Percentiles rank a stretch among this genome's conserved stretches.
phyloP scores from a whole-genome alignment of 1,284 basidiomycete genomes.

The Pyrrhoderma noxium region DNA sequence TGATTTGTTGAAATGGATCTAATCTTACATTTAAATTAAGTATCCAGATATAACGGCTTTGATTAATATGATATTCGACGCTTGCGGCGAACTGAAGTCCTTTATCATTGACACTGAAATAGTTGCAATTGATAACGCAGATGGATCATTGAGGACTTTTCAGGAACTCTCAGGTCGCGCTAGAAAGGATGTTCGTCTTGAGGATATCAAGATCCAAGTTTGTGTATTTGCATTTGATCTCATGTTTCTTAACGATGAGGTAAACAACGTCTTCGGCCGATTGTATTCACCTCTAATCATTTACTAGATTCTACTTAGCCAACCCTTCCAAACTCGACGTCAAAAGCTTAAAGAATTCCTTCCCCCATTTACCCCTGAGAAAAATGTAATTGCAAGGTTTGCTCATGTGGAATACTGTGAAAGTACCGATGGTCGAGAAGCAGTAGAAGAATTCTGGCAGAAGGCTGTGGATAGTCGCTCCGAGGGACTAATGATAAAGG shows the following conservation, averaged over 20 bases:
- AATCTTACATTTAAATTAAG: slow-evolving; percentile 33
- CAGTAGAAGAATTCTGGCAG: slow-evolving; percentile 75
- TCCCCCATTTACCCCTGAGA: slow-evolving; percentile 41
- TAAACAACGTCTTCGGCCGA: slow-evolving; percentile 25
- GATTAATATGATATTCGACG: slow-evolving; percentile 41
- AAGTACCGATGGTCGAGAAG: slow-evolving; percentile 55
- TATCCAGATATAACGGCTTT: slow-evolving; percentile 82
- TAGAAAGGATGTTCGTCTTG: slow-evolving; percentile 76
- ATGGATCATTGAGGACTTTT: slow-evolving; percentile 68
- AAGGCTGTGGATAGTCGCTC: slow-evolving; percentile 75
- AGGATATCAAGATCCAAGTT: slow-evolving; percentile 77
- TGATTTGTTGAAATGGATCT: slow-evolving; percentile 13
- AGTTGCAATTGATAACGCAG: slow-evolving; percentile 66
- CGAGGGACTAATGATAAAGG: slow-evolving; percentile 94
- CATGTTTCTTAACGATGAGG: slow-evolving; percentile 81
- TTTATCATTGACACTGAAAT: slow-evolving; percentile 85
- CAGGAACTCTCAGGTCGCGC: slow-evolving; percentile 84
- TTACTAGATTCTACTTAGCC: slow-evolving; percentile 58
- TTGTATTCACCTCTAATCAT: slow-evolving; percentile 6
- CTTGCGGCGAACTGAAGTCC: slow-evolving; percentile 44
- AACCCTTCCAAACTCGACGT: slow-evolving; percentile 70
- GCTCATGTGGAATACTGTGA: slow-evolving; percentile 75
- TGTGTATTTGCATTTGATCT: slow-evolving; percentile 89
- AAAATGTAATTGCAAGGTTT: slow-evolving; percentile 56
- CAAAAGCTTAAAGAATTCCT: slow-evolving; percentile 55